Evolutionary conservation across 1,284 basidiomycete genomes (phyloP).

Genomic region (Ganoderma leucocontextum): DNA sequence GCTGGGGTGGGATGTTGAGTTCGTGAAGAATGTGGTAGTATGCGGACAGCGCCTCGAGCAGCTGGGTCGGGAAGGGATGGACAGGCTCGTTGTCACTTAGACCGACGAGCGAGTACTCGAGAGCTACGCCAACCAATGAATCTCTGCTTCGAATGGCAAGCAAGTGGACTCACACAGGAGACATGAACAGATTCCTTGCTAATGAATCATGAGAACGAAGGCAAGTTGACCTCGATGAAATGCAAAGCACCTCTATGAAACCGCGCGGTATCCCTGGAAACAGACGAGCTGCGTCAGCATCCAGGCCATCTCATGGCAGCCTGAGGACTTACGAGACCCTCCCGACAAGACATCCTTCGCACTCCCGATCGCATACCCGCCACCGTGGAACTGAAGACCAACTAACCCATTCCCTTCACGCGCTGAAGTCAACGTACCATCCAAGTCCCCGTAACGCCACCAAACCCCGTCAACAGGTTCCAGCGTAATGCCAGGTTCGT

Average conservation of each 20-base stretch:
- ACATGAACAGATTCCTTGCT: slow-evolving; percentile 27
- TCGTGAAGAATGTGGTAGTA: slow-evolving; percentile 18
- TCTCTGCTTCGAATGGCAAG: background rate
- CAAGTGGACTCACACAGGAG: slow-evolving; percentile 20
- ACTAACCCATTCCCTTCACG: slow-evolving; percentile 11
- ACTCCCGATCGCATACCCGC: slow-evolving; percentile 27
- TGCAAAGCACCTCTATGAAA: slow-evolving; percentile 21
- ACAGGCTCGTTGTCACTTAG: background rate
- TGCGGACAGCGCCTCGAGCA: slow-evolving; percentile 30
- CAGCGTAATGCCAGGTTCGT: slow-evolving; percentile 12
- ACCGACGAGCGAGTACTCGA: slow-evolving; percentile 28
- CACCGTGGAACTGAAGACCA: slow-evolving; percentile 31
- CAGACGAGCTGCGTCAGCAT: background rate
- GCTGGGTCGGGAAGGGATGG: slow-evolving; percentile 25
- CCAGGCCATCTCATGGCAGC: background rate
- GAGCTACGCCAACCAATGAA: slow-evolving; percentile 11
- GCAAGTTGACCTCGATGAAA: slow-evolving; percentile 1
- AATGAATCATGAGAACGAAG: background rate
- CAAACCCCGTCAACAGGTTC: slow-evolving; percentile 25
- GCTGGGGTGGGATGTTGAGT: slow-evolving; percentile 17
- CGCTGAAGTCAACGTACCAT: background rate
- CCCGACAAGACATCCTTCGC: slow-evolving; percentile 28
- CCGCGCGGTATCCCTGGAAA: slow-evolving; percentile 28
- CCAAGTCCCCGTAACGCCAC: slow-evolving; percentile 16
- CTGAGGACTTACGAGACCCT: slow-evolving; percentile 23